These are phyloP conservation scores for Handroanthus guayacan DNA, from an alignment of 257 asterid species.

Conservation along the genomic window DNA sequence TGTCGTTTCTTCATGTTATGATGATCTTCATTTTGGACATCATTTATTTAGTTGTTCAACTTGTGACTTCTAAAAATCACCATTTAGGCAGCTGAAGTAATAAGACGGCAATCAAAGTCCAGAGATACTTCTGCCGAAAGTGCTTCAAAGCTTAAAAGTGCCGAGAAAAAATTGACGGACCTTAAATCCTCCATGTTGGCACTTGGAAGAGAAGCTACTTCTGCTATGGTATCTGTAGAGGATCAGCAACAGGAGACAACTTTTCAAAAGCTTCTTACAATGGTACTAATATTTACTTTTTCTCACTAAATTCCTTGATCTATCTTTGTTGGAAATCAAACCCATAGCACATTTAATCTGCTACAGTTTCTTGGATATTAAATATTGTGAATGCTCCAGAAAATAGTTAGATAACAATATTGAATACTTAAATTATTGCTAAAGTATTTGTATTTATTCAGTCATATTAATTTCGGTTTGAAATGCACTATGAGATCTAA, in stretches of 20 bases:
- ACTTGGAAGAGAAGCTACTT: constrained; percentile 90
- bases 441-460: not conserved
- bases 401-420: not conserved
- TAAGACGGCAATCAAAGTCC: constrained; percentile 82
- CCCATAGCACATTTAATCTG: too few relatives aligned
- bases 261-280: constrained; percentile 73
- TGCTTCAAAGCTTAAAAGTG: constrained; percentile 68
- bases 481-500: constrained; percentile 32
- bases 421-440: not conserved
- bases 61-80: constrained; percentile 10
- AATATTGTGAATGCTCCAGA: not conserved
- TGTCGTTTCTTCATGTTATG: constrained; percentile 24
- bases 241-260: constrained; percentile 83
- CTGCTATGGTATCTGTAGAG: constrained; percentile 90
- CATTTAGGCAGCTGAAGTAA: constrained; percentile 83
- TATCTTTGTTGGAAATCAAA: too few relatives aligned
- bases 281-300: constrained; percentile 53
- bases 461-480: constrained; percentile 11
- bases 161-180: constrained; percentile 77
- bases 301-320: too few relatives aligned
- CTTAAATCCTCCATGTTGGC: constrained; percentile 80
- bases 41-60: constrained; percentile 22
- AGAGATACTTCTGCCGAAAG: constrained; percentile 83
- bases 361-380: too few relatives aligned
- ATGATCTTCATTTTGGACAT: constrained; percentile 1